These are phyloP conservation scores for Phyllachora maydis DNA, from an alignment of 2,329 filamentous ascomycete genomes.

Conservation along the genomic window DNA sequence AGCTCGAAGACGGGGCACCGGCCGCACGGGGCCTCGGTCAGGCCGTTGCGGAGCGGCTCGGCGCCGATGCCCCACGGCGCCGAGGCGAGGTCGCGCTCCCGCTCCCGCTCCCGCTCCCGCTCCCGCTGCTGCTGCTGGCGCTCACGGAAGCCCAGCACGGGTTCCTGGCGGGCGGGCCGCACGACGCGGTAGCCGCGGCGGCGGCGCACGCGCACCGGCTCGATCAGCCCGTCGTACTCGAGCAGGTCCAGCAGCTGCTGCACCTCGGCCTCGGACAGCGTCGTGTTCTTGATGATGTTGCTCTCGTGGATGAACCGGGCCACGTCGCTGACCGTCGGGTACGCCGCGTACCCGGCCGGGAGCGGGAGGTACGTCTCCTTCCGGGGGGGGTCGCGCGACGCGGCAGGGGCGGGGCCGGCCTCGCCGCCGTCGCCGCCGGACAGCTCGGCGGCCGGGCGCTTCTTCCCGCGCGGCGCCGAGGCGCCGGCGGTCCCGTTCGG, in stretches of 20 bases:
- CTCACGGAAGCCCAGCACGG: no score
- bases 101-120: constrained; percentile 12
- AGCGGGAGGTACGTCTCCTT: constrained; percentile 24
- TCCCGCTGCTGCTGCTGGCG: constrained; percentile 8
- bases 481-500: constrained; percentile 5
- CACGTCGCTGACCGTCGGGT: constrained; percentile 64
- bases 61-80: constrained; percentile 12
- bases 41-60: constrained; percentile 38
- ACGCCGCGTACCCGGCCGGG: constrained; percentile 49
- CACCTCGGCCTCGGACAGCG: constrained; percentile 53
- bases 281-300: constrained; percentile 52
- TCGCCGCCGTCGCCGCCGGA: constrained; percentile 13
- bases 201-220: constrained; percentile 32
- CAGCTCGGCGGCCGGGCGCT: constrained; percentile 27
- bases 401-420: constrained; percentile 5
- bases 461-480: constrained; percentile 20
- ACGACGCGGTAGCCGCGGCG: constrained; percentile 30
- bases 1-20: constrained; percentile 84
- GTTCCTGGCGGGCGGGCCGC: constrained; percentile 22
- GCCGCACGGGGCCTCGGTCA: constrained; percentile 80
- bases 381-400: no score
- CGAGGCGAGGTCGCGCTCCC: constrained; percentile 10
- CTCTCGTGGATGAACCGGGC: constrained; percentile 51
- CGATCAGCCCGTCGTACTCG: constrained; percentile 69
- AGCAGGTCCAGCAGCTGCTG: constrained; percentile 75